Evolutionary conservation across 1,284 basidiomycete species (phyloP), one percentile per base, ranked within the genome.

Genomic region (Entoloma clypeatum): DNA sequence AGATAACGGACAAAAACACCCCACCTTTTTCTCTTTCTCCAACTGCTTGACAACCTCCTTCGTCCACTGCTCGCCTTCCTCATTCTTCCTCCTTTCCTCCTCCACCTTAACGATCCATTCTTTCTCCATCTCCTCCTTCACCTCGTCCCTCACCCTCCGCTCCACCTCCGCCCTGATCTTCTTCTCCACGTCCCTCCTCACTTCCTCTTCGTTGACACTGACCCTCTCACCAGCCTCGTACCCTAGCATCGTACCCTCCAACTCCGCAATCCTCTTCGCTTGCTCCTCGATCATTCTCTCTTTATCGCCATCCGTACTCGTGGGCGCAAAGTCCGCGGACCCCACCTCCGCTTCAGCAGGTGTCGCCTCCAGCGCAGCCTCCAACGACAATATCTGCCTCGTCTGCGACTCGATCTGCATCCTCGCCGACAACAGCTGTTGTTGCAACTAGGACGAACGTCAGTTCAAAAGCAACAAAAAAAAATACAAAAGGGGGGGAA

Each of bases 71-170:
- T 83, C 77, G 56, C 78, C 80, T 59, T 85, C 82, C 56, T 82
- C 77, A 14, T 79, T 59, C 50, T 69, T 69, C 51, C 64, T 70
- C 42, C 70, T 65, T 57, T 90, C 78, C 18, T 70, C 72, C 22
- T 79, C 77, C 1, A 92, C 58, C 58, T 76, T 80, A 16, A 49
- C 63, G 6, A 63, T 55, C 81, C 84, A 92, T 58, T 93, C 88
- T 48, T 69, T 76, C 64, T 91, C 88, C 3, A 91, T 83, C 41
- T 91, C 86, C 57, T 90, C 87, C 64, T 91, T 88, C 3, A 91
- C 83, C 41, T 91, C 86, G 57, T 90, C 87, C 28, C 79, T 72
- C 2, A 88, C 81, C 32, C 79, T 79, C 16, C 80, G 69, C 35
- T 83, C 61, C 2, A 86, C 85, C 27, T 86, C 84, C 9, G 79